A percentile compares a stretch with the other conserved stretches of the same genome.
These are phyloP conservation scores for Magnolia kwangsiensis DNA, from an alignment of 164 flowering plant species.

Conservation along the genomic window DNA sequence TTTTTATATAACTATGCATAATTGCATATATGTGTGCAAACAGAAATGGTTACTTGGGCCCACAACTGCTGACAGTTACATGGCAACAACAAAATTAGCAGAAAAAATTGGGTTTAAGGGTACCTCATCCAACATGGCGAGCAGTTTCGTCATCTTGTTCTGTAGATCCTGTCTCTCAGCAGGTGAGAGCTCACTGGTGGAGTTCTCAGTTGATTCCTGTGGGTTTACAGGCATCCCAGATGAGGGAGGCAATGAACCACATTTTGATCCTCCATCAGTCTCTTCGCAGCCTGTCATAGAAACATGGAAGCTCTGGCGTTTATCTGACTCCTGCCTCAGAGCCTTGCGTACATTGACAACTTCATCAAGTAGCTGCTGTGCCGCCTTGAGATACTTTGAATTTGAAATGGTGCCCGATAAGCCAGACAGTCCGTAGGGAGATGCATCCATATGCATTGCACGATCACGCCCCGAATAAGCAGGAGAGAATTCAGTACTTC, in stretches of 20 bases:
- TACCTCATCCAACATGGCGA: slow-evolving; percentile 88
- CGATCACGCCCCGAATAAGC: slow-evolving; percentile 18
- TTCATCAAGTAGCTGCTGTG: slow-evolving; percentile 82
- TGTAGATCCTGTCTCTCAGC: slow-evolving; percentile 68
- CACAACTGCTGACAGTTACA: not conserved
- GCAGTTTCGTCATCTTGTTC: slow-evolving; percentile 65
- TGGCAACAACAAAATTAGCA: not conserved
- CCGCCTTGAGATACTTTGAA: slow-evolving; percentile 68
- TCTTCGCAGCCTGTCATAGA: slow-evolving; percentile 30
- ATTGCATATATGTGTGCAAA: no score
- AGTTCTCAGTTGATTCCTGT: slow-evolving; percentile 32
- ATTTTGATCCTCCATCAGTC: slow-evolving; percentile 29
- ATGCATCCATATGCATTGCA: slow-evolving; percentile 19
- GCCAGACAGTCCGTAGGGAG: slow-evolving; percentile 30
- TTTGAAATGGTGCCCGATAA: slow-evolving; percentile 33
- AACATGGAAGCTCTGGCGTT: slow-evolving; percentile 22
- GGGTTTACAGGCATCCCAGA: slow-evolving; percentile 28
- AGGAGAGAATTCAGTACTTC: slow-evolving; percentile 6
- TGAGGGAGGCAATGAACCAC: slow-evolving; percentile 16
- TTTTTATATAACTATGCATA: no score
- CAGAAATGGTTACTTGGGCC: no score
- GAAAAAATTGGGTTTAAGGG: not conserved
- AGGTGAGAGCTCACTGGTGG: slow-evolving; percentile 48
- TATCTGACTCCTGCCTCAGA: slow-evolving; percentile 39
- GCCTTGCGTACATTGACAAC: slow-evolving; percentile 65